Evolutionary conservation across 495 filamentous ascomycete genomes (phyloP).

Genomic region (Aspergillus nanangensis): DNA sequence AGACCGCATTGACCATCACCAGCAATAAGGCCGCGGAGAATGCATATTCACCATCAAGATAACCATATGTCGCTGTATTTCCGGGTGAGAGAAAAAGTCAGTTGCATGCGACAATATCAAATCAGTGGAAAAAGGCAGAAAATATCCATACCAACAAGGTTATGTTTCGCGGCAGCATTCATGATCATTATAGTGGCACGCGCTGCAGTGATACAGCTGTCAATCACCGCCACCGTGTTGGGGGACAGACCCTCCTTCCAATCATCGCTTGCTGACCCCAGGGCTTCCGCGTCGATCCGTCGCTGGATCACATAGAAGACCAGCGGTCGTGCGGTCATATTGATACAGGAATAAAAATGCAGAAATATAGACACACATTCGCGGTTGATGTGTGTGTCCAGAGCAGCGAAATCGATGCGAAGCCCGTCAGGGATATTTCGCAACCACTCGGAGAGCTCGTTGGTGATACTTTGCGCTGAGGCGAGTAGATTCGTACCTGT

Average conservation of each 20-base stretch:
- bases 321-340: slow-evolving; percentile 46
- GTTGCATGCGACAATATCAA: not conserved
- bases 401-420: slow-evolving; percentile 38
- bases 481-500: slow-evolving; percentile 39
- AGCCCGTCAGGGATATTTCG: slow-evolving; percentile 35
- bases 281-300: slow-evolving; percentile 27
- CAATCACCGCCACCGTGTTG: slow-evolving; percentile 41
- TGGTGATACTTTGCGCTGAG: slow-evolving; percentile 42
- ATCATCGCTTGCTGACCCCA: slow-evolving; percentile 20
- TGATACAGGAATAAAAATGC: slow-evolving; percentile 49
- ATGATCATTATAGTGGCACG: slow-evolving; percentile 44
- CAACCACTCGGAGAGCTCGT: slow-evolving; percentile 39
- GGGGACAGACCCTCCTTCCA: slow-evolving; percentile 39
- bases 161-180: slow-evolving; percentile 38
- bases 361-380: slow-evolving; percentile 43
- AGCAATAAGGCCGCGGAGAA: slow-evolving; percentile 46
- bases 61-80: slow-evolving; percentile 42
- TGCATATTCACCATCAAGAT: slow-evolving; percentile 46
- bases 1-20: slow-evolving; percentile 47
- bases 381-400: slow-evolving; percentile 30
- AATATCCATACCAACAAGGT: slow-evolving; percentile 33
- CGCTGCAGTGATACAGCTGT: slow-evolving; percentile 43
- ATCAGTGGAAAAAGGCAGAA: not conserved
- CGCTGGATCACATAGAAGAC: slow-evolving; percentile 47
- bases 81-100: not conserved